Evolutionary conservation across 305 asterid species (phyloP).

Genomic region (Andrographis paniculata): DNA sequence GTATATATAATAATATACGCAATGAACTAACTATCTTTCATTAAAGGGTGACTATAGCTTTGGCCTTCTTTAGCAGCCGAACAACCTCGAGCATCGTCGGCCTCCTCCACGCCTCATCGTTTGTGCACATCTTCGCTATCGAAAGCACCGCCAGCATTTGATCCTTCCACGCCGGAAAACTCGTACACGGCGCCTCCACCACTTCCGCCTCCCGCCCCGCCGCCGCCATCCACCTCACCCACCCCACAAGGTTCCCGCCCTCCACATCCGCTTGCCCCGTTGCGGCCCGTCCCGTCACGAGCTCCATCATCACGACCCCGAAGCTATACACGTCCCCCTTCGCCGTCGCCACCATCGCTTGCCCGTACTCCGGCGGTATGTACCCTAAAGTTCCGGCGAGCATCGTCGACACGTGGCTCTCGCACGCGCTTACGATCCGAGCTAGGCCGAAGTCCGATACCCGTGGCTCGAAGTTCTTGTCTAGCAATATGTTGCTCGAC

Average conservation of each 20-base stretch:
- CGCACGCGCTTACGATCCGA: conserved; percentile 59
- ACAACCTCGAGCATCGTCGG: conserved; percentile 75
- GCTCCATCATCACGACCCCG: conserved; percentile 83
- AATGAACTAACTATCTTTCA: no score
- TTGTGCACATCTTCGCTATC: conserved; percentile 60
- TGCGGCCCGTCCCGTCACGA: conserved; percentile 66
- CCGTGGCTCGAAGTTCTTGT: conserved; percentile 9
- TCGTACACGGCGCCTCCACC: conserved; percentile 26
- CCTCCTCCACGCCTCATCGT: conserved; percentile 62
- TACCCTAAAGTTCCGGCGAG: conserved; percentile 88
- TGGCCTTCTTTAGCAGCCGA: conserved; percentile 39
- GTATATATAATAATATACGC: no score
- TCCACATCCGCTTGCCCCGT: conserved; percentile 70
- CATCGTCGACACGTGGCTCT: conserved; percentile 65
- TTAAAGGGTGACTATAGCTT: no score
- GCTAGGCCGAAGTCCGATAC: conserved; percentile 19
- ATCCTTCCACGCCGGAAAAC: conserved; percentile 24
- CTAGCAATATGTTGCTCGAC: conserved; percentile 26
- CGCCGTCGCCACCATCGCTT: conserved; percentile 67
- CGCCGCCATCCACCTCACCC: conserved; percentile 65
- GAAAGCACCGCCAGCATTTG: conserved; percentile 52
- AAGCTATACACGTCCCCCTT: conserved; percentile 85
- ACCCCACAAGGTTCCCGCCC: conserved; percentile 93
- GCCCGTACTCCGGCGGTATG: conserved; percentile 88
- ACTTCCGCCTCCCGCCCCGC: conserved; percentile 36